Base-by-base conservation (phyloP, 768 basidiomycete genomes). In the Sutorius australiensis region DNA sequence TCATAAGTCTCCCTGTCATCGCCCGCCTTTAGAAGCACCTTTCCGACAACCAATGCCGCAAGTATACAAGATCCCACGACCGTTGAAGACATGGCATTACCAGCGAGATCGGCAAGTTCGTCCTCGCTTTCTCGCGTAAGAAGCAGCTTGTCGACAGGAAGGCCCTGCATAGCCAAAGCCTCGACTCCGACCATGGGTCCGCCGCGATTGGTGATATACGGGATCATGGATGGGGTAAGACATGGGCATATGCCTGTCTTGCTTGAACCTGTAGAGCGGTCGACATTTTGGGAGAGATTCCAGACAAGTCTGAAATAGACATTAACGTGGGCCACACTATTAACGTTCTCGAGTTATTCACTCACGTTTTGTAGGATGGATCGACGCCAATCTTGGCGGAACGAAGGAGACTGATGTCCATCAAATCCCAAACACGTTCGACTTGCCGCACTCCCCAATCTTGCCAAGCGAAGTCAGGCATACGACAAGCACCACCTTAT, bases 41-140 rank as follows among this genome's bases (percentile, higher is more conserved):
- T 77, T 6, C 83, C 82, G 1, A 85, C 70, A 10, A 88, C 79
- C 41, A 98, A 74, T 0, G 92, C 92, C 16, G 88, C 85, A 50
- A 95, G 73, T 57, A 97, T 90, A 57, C 91, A 87, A 3, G 91
- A 81, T 1, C 95, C 95, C 30, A 98, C 94, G 24, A 97, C 95
- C 1, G 95, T 97, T 5, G 94, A 92, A 1, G 93, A 94, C 95
- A 98, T 98, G 54, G 95, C 95, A 64, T 98, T 98, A 2, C 95
- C 95, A 17, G 95, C 94, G 14, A 98, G 77, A 69, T 97, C 93
- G 3, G 93, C 92, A 7, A 98, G 77, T 54, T 98, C 87, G 68
- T 97, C 95, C 67, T 95, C 90, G 16, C 82, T 91, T 71, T 98
- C 95, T 47, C 92, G 86, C 2, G 95, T 97, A 49, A 98, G 78